Percentiles rank a stretch among this genome's conserved stretches.
These are phyloP conservation scores for Colletotrichum sp. DNA, from an alignment of 2,329 filamentous ascomycete genomes.

Conservation along the genomic window DNA sequence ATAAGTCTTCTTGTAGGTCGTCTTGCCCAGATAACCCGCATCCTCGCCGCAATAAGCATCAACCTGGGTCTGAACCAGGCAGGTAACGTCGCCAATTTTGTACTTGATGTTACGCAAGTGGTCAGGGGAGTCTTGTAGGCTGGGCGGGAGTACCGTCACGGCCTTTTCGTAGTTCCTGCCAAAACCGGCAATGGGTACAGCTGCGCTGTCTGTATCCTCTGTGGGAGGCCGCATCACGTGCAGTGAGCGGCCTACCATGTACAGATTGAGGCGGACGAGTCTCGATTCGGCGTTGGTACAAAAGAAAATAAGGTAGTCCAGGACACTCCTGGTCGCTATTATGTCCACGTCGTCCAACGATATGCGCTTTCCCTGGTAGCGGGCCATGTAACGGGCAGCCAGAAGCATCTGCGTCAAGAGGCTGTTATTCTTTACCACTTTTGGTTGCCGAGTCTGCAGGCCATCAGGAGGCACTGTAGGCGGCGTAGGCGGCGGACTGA, in stretches of 20 bases:
- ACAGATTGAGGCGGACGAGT: neutral
- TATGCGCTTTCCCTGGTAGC: constrained; percentile 24
- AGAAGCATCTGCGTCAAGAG: constrained; percentile 32
- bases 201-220: neutral
- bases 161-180: neutral
- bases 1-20: neutral
- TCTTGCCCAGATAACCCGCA: neutral
- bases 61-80: neutral
- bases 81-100: neutral
- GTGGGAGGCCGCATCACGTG: neutral
- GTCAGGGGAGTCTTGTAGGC: neutral
- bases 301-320: neutral
- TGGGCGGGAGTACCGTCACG: neutral
- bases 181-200: neutral
- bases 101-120: neutral
- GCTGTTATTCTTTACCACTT: neutral
- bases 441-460: fast-evolving
- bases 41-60: neutral
- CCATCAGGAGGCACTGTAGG: neutral
- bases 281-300: neutral
- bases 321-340: constrained; percentile 29
- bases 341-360: constrained; percentile 33
- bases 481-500: neutral
- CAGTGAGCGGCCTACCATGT: neutral
- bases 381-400: constrained; percentile 22